Conservation (phyloP, 1,284 basidiomycete species). For the Amylostereum chailletii region DNA sequence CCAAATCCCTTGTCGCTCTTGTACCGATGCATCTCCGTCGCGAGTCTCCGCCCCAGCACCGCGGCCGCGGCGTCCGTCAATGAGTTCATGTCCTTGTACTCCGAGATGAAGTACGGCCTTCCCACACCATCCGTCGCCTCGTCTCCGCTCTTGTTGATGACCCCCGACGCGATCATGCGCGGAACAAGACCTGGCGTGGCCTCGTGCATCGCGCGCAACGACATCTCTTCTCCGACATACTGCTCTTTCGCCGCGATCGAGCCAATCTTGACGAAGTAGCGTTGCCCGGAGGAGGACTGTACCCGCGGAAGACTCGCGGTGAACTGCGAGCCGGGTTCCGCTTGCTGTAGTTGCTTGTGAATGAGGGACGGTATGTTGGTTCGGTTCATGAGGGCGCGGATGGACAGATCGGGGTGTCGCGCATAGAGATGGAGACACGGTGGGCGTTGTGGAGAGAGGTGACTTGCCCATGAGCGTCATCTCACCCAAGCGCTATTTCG, state of each 20-base stretch:
- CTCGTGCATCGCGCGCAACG: slow-evolving; percentile 51
- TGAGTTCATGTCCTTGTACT: slow-evolving; percentile 57
- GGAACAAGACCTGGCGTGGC: slow-evolving; percentile 68
- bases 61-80: slow-evolving; percentile 38
- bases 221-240: slow-evolving; percentile 64
- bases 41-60: slow-evolving; percentile 53
- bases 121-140: slow-evolving; percentile 25
- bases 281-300: slow-evolving; percentile 46
- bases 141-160: slow-evolving; percentile 24
- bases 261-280: slow-evolving; percentile 58
- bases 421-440: too few relatives aligned
- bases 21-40: slow-evolving; percentile 53
- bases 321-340: slow-evolving; percentile 43
- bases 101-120: slow-evolving; percentile 62
- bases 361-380: slow-evolving; percentile 19
- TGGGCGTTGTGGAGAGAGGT: too few relatives aligned
- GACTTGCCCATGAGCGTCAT: too few relatives aligned
- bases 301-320: slow-evolving; percentile 38
- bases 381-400: too few relatives aligned
- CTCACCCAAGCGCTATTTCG: too few relatives aligned
- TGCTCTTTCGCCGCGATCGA: slow-evolving; percentile 47
- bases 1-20: slow-evolving; percentile 57
- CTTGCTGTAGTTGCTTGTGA: slow-evolving; percentile 32
- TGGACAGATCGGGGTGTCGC: too few relatives aligned
- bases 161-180: slow-evolving; percentile 43